Evolutionary conservation across 2,329 filamentous ascomycete species (phyloP).

Genomic region (Aureobasidium melanogenum): DNA sequence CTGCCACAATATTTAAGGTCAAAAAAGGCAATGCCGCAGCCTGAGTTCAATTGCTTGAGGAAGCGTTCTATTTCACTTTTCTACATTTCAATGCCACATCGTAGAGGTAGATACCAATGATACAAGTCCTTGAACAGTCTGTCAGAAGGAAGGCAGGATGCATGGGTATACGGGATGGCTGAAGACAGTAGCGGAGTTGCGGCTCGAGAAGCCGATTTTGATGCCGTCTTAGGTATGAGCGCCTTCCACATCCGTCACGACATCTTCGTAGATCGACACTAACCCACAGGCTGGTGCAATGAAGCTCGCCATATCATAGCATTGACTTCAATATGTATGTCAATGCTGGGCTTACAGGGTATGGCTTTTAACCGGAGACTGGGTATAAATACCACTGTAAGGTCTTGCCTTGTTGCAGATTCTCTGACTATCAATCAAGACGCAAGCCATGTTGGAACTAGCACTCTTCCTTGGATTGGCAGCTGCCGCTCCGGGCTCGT

Average conservation of each 20-base stretch:
- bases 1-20: neutral
- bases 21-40: neutral
- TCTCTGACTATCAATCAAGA: neutral
- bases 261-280: neutral
- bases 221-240: neutral
- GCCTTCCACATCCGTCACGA: neutral
- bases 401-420: neutral
- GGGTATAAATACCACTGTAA: neutral
- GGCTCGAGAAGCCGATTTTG: neutral
- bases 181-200: neutral
- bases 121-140: neutral
- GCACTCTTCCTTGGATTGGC: neutral
- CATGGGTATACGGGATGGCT: neutral
- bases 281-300: neutral
- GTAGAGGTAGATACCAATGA: neutral
- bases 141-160: neutral
- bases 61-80: neutral
- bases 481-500: neutral
- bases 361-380: neutral
- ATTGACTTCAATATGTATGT: neutral
- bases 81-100: neutral
- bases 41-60: neutral
- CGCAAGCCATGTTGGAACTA: neutral
- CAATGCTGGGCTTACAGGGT: neutral
- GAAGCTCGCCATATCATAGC: neutral